Conservation (phyloP, 2,329 filamentous ascomycete species). For the Penicillium fuscoglaucum region DNA sequence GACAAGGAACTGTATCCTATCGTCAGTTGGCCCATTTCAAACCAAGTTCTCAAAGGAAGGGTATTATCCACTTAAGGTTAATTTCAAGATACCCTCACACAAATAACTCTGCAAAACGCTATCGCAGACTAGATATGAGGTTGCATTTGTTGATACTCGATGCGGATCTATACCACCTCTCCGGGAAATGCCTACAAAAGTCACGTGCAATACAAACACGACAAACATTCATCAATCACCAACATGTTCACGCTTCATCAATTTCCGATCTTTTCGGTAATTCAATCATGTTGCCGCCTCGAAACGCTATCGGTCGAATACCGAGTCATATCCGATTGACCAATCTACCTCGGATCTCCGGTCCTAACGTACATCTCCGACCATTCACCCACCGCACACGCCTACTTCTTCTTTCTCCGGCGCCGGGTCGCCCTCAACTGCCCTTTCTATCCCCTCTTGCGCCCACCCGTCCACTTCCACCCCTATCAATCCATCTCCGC, state of each 20-base stretch:
- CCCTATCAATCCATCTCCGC: conserved; percentile 55
- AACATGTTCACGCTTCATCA: conserved; percentile 1
- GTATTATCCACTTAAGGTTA: background rate
- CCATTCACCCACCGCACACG: conserved; percentile 60
- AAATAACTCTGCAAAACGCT: background rate
- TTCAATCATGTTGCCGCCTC: conserved; percentile 36
- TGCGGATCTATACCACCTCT: background rate
- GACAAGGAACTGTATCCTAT: background rate
- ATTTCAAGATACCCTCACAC: background rate
- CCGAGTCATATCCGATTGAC: conserved; percentile 38
- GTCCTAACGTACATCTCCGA: conserved; percentile 37
- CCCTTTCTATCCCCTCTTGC: conserved; percentile 64
- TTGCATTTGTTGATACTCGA: background rate
- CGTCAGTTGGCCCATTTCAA: background rate
- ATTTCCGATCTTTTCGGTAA: background rate
- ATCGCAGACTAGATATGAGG: background rate
- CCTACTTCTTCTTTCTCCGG: conserved; percentile 53
- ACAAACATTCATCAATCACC: conserved; percentile 1
- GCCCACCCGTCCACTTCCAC: conserved; percentile 46
- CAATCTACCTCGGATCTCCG: conserved; percentile 34
- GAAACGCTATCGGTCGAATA: conserved; percentile 43
- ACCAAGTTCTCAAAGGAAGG: background rate
- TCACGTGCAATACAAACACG: conserved; percentile 6
- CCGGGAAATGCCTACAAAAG: too few species aligned
- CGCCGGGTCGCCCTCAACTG: conserved; percentile 60